Conservation (phyloP, 1,284 basidiomycete genomes). For the Ceratobasidium sp. region DNA sequence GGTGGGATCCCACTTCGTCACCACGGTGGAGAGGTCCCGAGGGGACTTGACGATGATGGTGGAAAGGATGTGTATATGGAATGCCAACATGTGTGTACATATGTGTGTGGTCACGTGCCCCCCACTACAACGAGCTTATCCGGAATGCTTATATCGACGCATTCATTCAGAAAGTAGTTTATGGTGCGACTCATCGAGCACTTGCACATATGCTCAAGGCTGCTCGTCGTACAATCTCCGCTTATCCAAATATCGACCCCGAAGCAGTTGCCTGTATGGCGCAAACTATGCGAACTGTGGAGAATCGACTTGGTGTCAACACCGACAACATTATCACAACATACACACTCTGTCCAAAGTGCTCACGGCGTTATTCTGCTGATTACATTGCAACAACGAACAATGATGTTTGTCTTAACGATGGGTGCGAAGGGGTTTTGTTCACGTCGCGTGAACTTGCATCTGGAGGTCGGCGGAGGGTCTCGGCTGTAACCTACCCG, state of each 20-base stretch:
- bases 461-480: neutral
- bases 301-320: neutral
- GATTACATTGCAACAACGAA: neutral
- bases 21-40: no score
- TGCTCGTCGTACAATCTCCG: neutral
- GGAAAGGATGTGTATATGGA: no score
- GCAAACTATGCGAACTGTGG: constrained; percentile 3
- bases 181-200: neutral
- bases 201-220: neutral
- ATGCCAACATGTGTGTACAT: no score
- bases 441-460: neutral
- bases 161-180: neutral
- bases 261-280: constrained; percentile 1
- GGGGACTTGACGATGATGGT: no score
- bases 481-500: constrained; percentile 4
- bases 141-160: constrained; percentile 6
- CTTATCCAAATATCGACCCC: neutral
- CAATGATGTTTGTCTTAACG: neutral
- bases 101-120: no score
- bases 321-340: neutral
- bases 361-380: neutral
- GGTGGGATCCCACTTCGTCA: no score
- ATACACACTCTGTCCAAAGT: constrained; percentile 14
- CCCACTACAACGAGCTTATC: no score
- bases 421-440: neutral